Conservation (phyloP, 306 rosid species). For the Prunus kanzakura region DNA sequence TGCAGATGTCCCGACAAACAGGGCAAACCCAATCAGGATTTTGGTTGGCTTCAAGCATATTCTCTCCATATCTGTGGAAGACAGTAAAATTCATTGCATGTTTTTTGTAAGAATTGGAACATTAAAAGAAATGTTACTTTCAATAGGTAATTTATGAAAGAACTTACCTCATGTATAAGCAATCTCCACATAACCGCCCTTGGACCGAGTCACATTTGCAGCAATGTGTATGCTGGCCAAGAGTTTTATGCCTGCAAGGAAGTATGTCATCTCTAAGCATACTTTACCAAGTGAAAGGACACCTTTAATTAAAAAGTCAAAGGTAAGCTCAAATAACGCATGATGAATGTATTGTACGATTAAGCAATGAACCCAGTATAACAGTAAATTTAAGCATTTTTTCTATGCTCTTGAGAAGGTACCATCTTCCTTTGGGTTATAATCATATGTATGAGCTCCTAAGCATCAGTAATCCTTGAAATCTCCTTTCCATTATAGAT, state of each 20-base stretch:
- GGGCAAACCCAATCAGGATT: slow-evolving; percentile 67
- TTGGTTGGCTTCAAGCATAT: slow-evolving; percentile 45
- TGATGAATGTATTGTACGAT: background rate
- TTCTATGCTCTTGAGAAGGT: background rate
- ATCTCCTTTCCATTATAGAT: background rate
- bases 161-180: slow-evolving; percentile 72
- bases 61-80: slow-evolving; percentile 65
- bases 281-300: background rate
- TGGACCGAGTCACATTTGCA: slow-evolving; percentile 57
- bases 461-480: background rate
- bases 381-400: background rate
- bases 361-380: background rate
- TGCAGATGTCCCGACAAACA: slow-evolving; percentile 69
- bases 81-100: background rate
- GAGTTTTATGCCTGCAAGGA: slow-evolving; percentile 63
- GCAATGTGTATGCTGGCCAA: slow-evolving; percentile 50
- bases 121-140: background rate
- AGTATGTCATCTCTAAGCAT: slow-evolving; percentile 9
- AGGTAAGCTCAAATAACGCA: background rate
- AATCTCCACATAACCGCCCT: slow-evolving; percentile 77
- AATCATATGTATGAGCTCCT: background rate
- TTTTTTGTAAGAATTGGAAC: background rate
- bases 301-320: background rate
- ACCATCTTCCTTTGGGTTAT: background rate
- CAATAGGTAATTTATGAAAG: background rate